Conservation (phyloP, 106 monocot species). For the Triglochin maritima region DNA sequence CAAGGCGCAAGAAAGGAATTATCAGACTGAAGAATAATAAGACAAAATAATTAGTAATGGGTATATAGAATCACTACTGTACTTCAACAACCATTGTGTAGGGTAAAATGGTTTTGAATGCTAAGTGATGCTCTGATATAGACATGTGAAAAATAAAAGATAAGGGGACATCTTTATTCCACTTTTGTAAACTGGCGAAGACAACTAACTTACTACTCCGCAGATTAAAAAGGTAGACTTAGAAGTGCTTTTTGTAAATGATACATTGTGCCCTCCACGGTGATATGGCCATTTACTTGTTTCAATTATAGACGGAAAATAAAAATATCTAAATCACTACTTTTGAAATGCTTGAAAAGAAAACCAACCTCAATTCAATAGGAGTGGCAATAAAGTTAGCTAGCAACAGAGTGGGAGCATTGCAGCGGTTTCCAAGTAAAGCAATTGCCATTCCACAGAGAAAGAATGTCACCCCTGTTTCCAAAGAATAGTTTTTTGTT, state of each 20-base stretch:
- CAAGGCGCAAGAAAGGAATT: slow-evolving; percentile 84
- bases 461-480: slow-evolving; percentile 60
- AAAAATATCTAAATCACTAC: neutral
- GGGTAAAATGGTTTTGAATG: too few species aligned
- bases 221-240: too few species aligned
- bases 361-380: slow-evolving; percentile 58
- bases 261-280: too few species aligned
- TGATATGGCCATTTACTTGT: too few species aligned
- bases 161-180: too few species aligned
- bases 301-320: neutral
- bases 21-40: slow-evolving; percentile 38
- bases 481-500: neutral
- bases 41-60: neutral
- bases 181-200: too few species aligned
- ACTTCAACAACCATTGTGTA: too few species aligned
- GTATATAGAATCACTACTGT: neutral
- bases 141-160: too few species aligned
- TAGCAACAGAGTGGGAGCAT: slow-evolving; percentile 67
- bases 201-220: too few species aligned
- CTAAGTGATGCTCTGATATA: too few species aligned
- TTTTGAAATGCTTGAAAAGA: neutral
- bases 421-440: slow-evolving; percentile 47
- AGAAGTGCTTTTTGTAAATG: too few species aligned
- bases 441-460: slow-evolving; percentile 77
- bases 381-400: slow-evolving; percentile 79